Percentiles rank a stretch among this genome's conserved stretches.
Evolutionary conservation across 805 yeast species (phyloP).

Genomic region (Candida sanyiensis): DNA sequence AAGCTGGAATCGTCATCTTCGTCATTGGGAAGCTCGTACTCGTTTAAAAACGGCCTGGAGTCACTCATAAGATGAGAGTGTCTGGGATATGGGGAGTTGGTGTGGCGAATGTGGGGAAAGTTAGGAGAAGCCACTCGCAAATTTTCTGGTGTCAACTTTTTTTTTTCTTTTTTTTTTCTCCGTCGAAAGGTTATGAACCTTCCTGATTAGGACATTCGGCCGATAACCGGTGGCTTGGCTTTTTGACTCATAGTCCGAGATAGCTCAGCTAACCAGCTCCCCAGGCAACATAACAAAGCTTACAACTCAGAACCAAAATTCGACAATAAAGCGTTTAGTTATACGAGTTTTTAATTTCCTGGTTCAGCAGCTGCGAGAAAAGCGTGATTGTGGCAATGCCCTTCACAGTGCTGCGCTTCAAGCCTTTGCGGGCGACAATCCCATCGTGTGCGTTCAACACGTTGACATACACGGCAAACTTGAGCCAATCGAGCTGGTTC

Average conservation of each 20-base stretch:
- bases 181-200: not conserved
- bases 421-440: slow-evolving; percentile 73
- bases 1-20: slow-evolving; percentile 6
- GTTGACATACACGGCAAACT: slow-evolving; percentile 66
- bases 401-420: slow-evolving; percentile 39
- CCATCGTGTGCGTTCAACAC: slow-evolving; percentile 82
- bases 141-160: not conserved
- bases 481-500: slow-evolving; percentile 67
- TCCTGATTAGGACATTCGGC: not conserved
- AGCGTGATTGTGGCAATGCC: slow-evolving; percentile 49
- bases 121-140: too few species aligned
- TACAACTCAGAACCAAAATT: too few species aligned
- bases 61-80: not conserved
- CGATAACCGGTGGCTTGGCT: too few species aligned
- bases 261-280: too few species aligned
- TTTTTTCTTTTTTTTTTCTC: not conserved
- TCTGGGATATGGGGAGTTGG: not conserved
- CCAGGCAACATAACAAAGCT: too few species aligned
- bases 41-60: slow-evolving; percentile 3
- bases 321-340: not conserved
- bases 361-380: slow-evolving; percentile 34
- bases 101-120: too few species aligned
- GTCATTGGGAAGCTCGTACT: slow-evolving; percentile 7
- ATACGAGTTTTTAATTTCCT: slow-evolving; percentile 13
- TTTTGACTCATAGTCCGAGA: too few species aligned